Evolutionary conservation across 305 asterid genomes (phyloP), one percentile per base, ranked within the genome.

Genomic region (Fraxinus floribunda): DNA sequence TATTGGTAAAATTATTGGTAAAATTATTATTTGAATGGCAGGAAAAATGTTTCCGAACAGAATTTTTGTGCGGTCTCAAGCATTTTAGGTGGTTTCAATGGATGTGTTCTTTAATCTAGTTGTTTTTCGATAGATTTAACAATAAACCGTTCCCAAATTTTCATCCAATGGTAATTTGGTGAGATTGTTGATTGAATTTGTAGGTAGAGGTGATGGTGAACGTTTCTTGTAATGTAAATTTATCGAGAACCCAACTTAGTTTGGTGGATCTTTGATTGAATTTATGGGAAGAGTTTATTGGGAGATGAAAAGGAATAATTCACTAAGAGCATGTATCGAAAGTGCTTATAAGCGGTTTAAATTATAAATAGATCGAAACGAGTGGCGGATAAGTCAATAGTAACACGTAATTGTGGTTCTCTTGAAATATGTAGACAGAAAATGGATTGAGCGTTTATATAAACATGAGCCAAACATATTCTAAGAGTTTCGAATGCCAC

Each of bases 401-500:
- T 55, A 41, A 41, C 52, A 41, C 10, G 52, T 41, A n/a, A 7
- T 55, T n/a, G 64, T n/a, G 3, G 9, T n/a, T 55, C 64, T n/a
- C 64, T 55, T n/a, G 26, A 52, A 52, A 52, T n/a, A 52, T 52
- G 64, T n/a, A 3, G 9, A 52, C 9, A 0, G 64, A 52, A 52
- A 52, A 52, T 52, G 64, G 22, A 18, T 52, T 16, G 64, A n/a
- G 9, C 8, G 3, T 52, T 16, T 52, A 16, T 52, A 16, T 52
- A n/a, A 52, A 16, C 24, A n/a, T 5, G 64, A 52, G 64, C 64
- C 64, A 16, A 52, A 52, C 64, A 52, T 52, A 5, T 4, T 55
- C 77, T 78, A 78, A 82, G 82, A 77, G 80, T 80, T 77, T 83
- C 87, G 84, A 85, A 84, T 85, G 89, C 84, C 85, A 71, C 72